Evolutionary conservation across 2,329 filamentous ascomycete genomes (phyloP).

Genomic region (Penicillium sp.): DNA sequence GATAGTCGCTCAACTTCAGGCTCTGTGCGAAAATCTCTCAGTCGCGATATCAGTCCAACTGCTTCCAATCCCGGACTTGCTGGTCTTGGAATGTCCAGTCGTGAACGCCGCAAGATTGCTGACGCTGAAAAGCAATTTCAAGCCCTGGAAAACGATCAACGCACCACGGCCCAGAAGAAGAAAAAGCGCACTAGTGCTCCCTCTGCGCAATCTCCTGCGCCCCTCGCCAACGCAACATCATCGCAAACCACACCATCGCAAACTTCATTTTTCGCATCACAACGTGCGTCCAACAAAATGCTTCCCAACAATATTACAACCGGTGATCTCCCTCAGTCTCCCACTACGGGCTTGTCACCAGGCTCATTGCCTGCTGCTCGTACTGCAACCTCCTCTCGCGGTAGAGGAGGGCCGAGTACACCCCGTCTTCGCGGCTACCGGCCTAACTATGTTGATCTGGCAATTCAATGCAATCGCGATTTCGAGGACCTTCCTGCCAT

Average conservation of each 20-base stretch:
- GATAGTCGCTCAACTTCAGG: constrained; percentile 60
- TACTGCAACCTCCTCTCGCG: constrained; percentile 31
- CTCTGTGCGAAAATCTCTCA: constrained; percentile 58
- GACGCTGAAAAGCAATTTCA: constrained; percentile 64
- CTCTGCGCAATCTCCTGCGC: constrained; percentile 52
- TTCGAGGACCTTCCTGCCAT: constrained; percentile 28
- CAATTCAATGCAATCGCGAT: constrained; percentile 48
- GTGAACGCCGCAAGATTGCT: constrained; percentile 64
- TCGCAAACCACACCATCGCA: constrained; percentile 17
- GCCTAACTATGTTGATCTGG: constrained; percentile 41
- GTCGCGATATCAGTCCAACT: constrained; percentile 63
- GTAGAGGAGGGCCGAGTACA: constrained; percentile 31
- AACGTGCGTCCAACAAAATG: constrained; percentile 22
- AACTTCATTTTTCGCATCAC: constrained; percentile 27
- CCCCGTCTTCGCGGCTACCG: constrained; percentile 27
- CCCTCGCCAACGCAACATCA: constrained; percentile 34
- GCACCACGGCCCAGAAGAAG: constrained; percentile 47
- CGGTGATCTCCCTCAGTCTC: constrained; percentile 36
- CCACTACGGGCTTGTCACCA: constrained; percentile 31
- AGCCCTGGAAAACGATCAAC: constrained; percentile 60
- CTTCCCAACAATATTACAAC: constrained; percentile 33
- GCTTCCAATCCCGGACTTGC: constrained; percentile 47
- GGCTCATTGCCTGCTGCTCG: constrained; percentile 25
- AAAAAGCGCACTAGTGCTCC: constrained; percentile 60
- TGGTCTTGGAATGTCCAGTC: constrained; percentile 55